phyloP scores from a whole-genome alignment of 345 rosid species.

The Citrus medica region DNA sequence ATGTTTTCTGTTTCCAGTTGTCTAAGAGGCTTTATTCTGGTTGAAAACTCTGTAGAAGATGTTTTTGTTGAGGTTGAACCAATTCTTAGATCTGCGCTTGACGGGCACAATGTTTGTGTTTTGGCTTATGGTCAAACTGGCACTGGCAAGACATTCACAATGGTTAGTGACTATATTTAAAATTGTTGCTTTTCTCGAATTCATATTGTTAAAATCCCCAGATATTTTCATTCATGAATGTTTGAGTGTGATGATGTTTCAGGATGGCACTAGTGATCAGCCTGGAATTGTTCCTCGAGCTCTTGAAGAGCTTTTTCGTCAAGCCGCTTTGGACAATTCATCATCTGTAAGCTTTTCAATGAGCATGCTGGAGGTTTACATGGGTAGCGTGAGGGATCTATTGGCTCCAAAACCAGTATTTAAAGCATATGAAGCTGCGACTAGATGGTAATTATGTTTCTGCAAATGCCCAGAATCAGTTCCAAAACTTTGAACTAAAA shows the following conservation, averaged over 20 bases:
- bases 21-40: constrained; percentile 33
- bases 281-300: constrained; percentile 81
- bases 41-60: constrained; percentile 64
- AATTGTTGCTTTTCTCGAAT: background rate
- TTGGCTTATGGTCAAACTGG: constrained; percentile 95
- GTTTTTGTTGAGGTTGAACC: constrained; percentile 77
- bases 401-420: constrained; percentile 54
- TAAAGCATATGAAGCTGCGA: constrained; percentile 36
- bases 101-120: constrained; percentile 87
- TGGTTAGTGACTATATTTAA: constrained; percentile 45
- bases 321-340: constrained; percentile 41
- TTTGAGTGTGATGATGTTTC: constrained; percentile 16
- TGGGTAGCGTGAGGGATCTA: constrained; percentile 78
- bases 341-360: constrained; percentile 59
- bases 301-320: constrained; percentile 60
- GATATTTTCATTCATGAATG: background rate
- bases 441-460: constrained; percentile 45
- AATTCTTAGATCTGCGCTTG: constrained; percentile 81
- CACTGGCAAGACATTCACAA: constrained; percentile 92
- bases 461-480: background rate
- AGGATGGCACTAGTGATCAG: constrained; percentile 73
- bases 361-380: constrained; percentile 95
- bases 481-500: background rate
- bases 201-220: background rate
- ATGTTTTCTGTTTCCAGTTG: constrained; percentile 10